Conservation (phyloP, 805 yeast species). For the Metschnikowia rubicola region DNA sequence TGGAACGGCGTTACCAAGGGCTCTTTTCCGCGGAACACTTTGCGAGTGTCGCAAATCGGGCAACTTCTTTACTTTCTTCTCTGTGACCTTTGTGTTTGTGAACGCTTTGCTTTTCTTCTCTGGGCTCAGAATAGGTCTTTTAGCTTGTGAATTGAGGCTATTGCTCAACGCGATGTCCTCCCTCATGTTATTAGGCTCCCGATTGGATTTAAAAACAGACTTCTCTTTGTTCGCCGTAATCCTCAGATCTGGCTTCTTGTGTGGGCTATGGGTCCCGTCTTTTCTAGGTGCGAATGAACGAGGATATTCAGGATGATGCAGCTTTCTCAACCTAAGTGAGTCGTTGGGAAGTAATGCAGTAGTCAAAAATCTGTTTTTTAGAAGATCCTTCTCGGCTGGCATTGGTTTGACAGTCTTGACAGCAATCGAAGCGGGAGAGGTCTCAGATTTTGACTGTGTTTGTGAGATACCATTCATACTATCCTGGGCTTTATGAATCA, state of each 20-base stretch:
- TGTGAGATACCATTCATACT: constrained; percentile 4
- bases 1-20: constrained; percentile 31
- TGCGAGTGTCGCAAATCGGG: neutral
- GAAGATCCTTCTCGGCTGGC: constrained; percentile 1
- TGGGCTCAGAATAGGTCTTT: neutral
- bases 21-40: constrained; percentile 6
- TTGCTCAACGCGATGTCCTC: too few species aligned
- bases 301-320: constrained; percentile 2
- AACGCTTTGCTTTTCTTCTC: neutral
- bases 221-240: too few species aligned
- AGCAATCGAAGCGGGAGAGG: constrained; percentile 31
- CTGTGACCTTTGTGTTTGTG: neutral
- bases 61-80: neutral
- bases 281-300: neutral
- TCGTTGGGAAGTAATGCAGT: constrained; percentile 34
- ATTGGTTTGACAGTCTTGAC: constrained; percentile 20
- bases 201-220: too few species aligned
- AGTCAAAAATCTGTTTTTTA: constrained; percentile 34
- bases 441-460: constrained; percentile 21
- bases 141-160: too few species aligned
- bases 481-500: constrained; percentile 1
- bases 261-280: too few species aligned
- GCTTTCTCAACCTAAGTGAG: constrained; percentile 11
- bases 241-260: too few species aligned
- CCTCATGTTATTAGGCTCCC: too few species aligned